These are phyloP conservation scores for Colletotrichum limetticola DNA, from an alignment of 2,329 filamentous ascomycete genomes.

Conservation along the genomic window DNA sequence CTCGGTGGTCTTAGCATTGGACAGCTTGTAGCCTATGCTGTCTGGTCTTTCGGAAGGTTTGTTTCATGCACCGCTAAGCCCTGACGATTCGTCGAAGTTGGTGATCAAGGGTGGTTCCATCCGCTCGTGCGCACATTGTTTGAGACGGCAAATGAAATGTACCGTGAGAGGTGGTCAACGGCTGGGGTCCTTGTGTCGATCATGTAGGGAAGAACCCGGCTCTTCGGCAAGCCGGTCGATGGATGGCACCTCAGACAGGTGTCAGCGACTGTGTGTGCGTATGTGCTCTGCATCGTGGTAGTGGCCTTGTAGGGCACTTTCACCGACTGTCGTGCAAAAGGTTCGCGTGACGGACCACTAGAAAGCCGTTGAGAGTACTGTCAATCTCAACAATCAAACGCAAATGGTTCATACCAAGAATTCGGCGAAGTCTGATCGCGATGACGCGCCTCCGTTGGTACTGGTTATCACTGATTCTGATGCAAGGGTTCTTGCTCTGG, in stretches of 20 bases:
- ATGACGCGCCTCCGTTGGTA: neutral
- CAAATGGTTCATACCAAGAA: neutral
- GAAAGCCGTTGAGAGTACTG: neutral
- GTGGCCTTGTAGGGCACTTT: neutral
- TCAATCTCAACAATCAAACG: neutral
- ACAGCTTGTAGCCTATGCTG: constrained; percentile 2
- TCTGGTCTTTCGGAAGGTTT: constrained; percentile 31
- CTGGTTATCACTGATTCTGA: neutral
- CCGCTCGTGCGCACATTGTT: constrained; percentile 27
- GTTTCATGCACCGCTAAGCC: constrained; percentile 28
- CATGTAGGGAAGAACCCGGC: constrained; percentile 10
- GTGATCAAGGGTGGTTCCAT: constrained; percentile 10
- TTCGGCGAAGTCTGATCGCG: constrained; percentile 6
- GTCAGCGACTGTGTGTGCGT: neutral
- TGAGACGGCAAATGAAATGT: constrained; percentile 23
- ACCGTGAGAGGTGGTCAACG: neutral
- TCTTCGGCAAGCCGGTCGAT: constrained; percentile 13
- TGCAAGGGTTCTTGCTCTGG: neutral
- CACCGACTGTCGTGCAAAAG: neutral
- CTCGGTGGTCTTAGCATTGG: constrained; percentile 4
- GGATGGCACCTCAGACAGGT: constrained; percentile 26
- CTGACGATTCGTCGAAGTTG: constrained; percentile 4
- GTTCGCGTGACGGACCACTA: neutral
- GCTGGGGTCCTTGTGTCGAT: neutral
- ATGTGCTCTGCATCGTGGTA: neutral